Conservation (phyloP, 78 protist genomes). For the Dictyostelium citrinum region DNA sequence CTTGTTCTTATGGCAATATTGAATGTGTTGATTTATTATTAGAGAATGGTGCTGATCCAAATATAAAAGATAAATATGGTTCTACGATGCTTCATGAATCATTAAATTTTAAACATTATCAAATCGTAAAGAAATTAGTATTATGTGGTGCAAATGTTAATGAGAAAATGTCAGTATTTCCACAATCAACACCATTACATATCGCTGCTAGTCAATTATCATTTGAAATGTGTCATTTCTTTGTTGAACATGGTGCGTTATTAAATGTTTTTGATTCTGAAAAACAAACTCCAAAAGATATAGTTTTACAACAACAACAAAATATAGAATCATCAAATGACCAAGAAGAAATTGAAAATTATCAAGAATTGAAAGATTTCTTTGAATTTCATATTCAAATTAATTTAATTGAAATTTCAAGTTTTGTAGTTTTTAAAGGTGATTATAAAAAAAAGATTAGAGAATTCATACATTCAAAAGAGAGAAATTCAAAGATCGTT, state of each 20-base stretch:
- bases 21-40: neutral
- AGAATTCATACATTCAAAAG: neutral
- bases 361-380: neutral
- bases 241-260: constrained; percentile 43
- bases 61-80: constrained; percentile 30
- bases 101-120: constrained; percentile 16
- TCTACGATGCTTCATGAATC: constrained; percentile 30
- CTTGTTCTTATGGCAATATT: constrained; percentile 34
- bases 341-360: neutral
- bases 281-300: constrained; percentile 16
- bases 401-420: neutral
- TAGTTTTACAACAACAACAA: neutral
- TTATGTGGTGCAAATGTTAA: constrained; percentile 56
- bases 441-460: neutral
- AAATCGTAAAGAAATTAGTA: constrained; percentile 9
- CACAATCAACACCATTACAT: constrained; percentile 60
- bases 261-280: constrained; percentile 26
- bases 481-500: neutral
- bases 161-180: constrained; percentile 40
- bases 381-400: neutral
- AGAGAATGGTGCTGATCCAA: constrained; percentile 24
- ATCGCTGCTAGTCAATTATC: neutral
- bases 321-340: neutral
- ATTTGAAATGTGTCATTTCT: constrained; percentile 46
- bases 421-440: neutral